Evolutionary conservation across 1,284 basidiomycete species (phyloP), one percentile per base, ranked within the genome.

Genomic region (Meripilus lineatus): DNA sequence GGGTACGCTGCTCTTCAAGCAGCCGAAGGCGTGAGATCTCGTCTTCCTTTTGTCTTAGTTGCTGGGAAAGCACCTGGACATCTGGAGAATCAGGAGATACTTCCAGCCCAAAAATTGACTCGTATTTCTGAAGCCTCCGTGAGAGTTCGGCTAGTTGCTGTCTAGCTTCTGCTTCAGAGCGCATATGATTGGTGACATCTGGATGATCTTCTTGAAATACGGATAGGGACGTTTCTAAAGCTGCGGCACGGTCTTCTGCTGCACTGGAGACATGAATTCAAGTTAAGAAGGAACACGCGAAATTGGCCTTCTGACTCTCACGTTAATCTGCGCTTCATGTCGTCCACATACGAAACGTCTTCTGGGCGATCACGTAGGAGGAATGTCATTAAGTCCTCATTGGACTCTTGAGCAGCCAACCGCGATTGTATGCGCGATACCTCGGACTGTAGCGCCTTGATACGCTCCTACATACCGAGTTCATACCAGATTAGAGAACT

Each of bases 381-480:
- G 58, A 89, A 89, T 2, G 70, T 66, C 56, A 94, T 74, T 37
- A 91, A 70, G 40, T 89, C 83, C 49, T 81, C 76, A 25, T 89
- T 77, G 5, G 85, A 82, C 3, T 76, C 72, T 32, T 80, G 68
- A 0, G 92, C 89, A 13, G 89, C 92, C 5, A 95, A 68, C 30
- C 80, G 77, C 38, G 87, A 76, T 59, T 87, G 90, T 49, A 89
- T 69, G 24, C 94, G 74, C 37, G 72, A 74, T 14, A 90, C 70
- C 63, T 98, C 90, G 2, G 84, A 87, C 45, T 79, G 67, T 32
- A 97, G 64, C 18, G 81, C 77, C 5, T 65, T 65, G 39, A 97
- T 83, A 20, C 93, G 84, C 52, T 89, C 88, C 77, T 91, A 59
- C 38, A 47, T 18, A 32, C 23, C 15, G 18, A n/a, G 24, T 36